Conservation (phyloP, 495 filamentous ascomycete genomes). For the Aspergillus avenaceus region DNA sequence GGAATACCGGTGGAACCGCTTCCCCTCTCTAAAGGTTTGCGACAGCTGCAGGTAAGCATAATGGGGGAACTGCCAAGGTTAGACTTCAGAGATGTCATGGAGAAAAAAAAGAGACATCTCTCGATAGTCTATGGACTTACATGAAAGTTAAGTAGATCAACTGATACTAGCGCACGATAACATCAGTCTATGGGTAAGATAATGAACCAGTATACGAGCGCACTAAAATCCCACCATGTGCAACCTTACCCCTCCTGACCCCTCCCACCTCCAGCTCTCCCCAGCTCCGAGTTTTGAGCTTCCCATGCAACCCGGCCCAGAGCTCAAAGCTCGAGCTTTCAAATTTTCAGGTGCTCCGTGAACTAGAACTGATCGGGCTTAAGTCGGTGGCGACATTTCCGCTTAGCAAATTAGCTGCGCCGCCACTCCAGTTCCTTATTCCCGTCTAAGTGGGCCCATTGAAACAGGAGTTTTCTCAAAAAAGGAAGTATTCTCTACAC, state of each 20-base stretch:
- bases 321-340: constrained; percentile 17
- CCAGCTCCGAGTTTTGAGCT: constrained; percentile 14
- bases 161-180: too few species aligned
- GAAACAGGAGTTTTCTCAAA: constrained; percentile 7
- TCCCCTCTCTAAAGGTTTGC: constrained; percentile 7
- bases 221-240: constrained; percentile 6
- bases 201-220: too few species aligned
- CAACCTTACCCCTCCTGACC: constrained; percentile 7
- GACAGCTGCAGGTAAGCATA: constrained; percentile 12
- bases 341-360: constrained; percentile 3
- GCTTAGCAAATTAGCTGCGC: constrained; percentile 11
- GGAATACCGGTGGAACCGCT: constrained; percentile 14
- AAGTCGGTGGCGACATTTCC: constrained; percentile 15
- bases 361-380: constrained; percentile 3
- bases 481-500: too few species aligned
- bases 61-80: background rate
- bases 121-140: background rate
- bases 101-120: background rate
- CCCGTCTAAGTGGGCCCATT: constrained; percentile 15
- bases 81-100: background rate
- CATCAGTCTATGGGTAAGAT: too few species aligned
- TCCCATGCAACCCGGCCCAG: constrained; percentile 12
- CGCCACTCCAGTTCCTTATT: constrained; percentile 25
- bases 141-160: too few species aligned
- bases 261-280: constrained; percentile 16